Evolutionary conservation across 768 basidiomycete species (phyloP), one percentile per base, ranked within the genome.

Genomic region (Mycena indigotica): DNA sequence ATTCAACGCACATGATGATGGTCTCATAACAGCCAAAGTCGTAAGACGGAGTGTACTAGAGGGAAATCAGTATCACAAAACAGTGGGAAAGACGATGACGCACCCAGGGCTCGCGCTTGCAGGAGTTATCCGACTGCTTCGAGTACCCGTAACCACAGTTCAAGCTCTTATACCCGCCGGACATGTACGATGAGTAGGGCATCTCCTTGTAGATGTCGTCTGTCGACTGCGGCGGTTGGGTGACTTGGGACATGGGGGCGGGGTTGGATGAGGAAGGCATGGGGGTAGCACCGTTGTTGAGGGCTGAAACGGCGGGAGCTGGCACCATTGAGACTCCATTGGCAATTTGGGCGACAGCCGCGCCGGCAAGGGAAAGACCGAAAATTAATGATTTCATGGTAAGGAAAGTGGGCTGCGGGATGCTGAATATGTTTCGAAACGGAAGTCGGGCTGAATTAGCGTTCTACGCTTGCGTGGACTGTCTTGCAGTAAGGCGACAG

Each of bases 401-500:
- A 80, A 78, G 66, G 78, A 77, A 71, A 77, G 74, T 76, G 78
- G 71, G 64, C 67, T 73, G 72, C 72, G 68, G 66, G 73, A 73
- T 70, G 75, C 69, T 73, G 67, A 71, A 66, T 58, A 66, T 68
- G 74, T 66, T 65, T 65, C 68, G 64, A 70, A 69, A 56, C 66
- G 62, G 69, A 73, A 74, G 70, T 70, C 74, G 70, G 71, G 57
- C 56, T 66, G 67, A 70, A 73, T 58, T 68, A 85, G 87, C 87
- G 86, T 75, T 89, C 86, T 83, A 88, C 86, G 86, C 87, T 84
- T 73, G 72, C 73, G 72, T 76, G 70, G 70, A 83, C 84, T 85
- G 86, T 80, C 87, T 87, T 77, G 85, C 84, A 88, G 85, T 70
- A 67, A 70, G n/a, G 71, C 69, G 76, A 73, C 70, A 67, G 69